A percentile compares a stretch with the other conserved stretches of the same genome.
Conservation (phyloP, 2,329 filamentous ascomycete genomes). For the Fusarium succisae region DNA sequence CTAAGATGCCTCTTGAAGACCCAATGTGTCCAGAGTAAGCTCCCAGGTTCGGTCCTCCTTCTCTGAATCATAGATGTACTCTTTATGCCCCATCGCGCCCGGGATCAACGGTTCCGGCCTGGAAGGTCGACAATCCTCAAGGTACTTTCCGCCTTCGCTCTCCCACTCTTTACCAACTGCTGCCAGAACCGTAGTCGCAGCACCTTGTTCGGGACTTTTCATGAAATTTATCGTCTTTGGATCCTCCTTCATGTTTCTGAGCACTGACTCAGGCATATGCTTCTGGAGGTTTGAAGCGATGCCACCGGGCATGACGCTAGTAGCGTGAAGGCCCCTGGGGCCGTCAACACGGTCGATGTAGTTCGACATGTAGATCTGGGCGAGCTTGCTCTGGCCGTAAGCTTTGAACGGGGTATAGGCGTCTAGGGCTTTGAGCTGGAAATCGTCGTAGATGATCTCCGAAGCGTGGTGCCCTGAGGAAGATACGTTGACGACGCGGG, state of each 20-base stretch:
- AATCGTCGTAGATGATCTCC: slow-evolving; percentile 13
- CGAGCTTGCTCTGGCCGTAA: slow-evolving; percentile 34
- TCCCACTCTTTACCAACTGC: background rate
- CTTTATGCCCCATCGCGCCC: background rate
- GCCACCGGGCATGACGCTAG: slow-evolving; percentile 25
- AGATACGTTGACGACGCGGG: slow-evolving; percentile 58
- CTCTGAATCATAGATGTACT: background rate
- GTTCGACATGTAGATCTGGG: slow-evolving; percentile 37
- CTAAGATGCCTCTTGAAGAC: background rate
- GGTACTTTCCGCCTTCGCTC: background rate
- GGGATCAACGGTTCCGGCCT: background rate
- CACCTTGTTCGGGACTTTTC: background rate
- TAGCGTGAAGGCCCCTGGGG: slow-evolving; percentile 11
- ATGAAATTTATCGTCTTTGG: background rate
- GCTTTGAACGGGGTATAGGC: slow-evolving; percentile 14
- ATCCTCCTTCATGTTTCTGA: background rate
- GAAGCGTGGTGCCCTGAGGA: slow-evolving; percentile 51
- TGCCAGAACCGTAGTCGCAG: background rate
- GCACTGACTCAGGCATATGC: background rate
- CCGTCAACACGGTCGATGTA: slow-evolving; percentile 29
- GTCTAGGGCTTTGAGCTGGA: slow-evolving; percentile 15
- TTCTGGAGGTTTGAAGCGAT: background rate
- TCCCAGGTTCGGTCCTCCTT: background rate
- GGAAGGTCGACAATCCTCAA: background rate
- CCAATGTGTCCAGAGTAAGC: background rate